phyloP scores from a whole-genome alignment of 1,284 basidiomycete genomes.

The Naganishia albida region DNA sequence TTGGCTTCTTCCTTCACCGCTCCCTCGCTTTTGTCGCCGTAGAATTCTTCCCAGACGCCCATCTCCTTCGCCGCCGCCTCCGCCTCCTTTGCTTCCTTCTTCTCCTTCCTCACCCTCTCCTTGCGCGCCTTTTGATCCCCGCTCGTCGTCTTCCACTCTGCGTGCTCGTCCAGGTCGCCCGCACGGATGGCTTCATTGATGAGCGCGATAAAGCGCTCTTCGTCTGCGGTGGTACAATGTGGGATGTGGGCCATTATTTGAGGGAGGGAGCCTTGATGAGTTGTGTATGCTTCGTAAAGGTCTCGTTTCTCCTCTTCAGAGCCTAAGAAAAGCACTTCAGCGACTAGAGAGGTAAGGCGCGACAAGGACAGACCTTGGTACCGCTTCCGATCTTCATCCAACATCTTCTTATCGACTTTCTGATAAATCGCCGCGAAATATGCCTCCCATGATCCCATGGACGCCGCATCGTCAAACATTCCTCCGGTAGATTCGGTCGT shows the following conservation, averaged over 20 bases:
- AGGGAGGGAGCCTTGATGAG: constrained; percentile 68
- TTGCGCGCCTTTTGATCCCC: constrained; percentile 74
- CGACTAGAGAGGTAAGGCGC: neutral
- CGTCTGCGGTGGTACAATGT: constrained; percentile 77
- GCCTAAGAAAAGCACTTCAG: constrained; percentile 57
- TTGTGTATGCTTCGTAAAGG: constrained; percentile 69
- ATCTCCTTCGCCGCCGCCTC: constrained; percentile 82
- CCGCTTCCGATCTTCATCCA: constrained; percentile 85
- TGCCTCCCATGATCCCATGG: constrained; percentile 84
- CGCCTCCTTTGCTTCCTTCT: constrained; percentile 76
- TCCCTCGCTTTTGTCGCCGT: constrained; percentile 60
- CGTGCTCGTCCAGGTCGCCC: constrained; percentile 62
- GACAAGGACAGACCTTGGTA: constrained; percentile 71
- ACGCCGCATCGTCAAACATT: constrained; percentile 63
- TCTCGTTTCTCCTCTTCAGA: constrained; percentile 80
- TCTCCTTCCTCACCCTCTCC: constrained; percentile 69
- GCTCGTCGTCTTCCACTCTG: constrained; percentile 67
- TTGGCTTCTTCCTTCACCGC: constrained; percentile 58
- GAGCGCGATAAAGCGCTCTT: constrained; percentile 72
- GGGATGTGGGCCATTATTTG: constrained; percentile 80
- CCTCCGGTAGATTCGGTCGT: constrained; percentile 66
- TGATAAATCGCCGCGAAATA: constrained; percentile 90
- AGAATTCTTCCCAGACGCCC: constrained; percentile 94
- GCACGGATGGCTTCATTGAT: constrained; percentile 67
- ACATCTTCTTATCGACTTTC: constrained; percentile 73